phyloP scores from a whole-genome alignment of 2,329 filamentous ascomycete species.

The Parafenestella ontariensis region DNA sequence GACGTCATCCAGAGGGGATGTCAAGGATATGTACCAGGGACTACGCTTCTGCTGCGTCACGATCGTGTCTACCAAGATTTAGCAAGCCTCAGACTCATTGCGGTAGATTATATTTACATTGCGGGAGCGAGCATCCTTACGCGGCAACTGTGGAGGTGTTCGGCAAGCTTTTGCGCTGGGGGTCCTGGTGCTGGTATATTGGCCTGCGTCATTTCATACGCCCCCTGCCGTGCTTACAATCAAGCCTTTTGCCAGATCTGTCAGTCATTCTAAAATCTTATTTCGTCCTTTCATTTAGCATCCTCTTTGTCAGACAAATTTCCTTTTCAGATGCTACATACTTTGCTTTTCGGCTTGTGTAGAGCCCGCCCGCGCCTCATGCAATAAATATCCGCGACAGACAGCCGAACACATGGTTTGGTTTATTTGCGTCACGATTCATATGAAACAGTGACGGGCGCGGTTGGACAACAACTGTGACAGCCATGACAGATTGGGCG shows the following conservation, averaged over 20 bases:
- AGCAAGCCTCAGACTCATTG: background rate
- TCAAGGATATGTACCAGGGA: background rate
- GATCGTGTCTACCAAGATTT: background rate
- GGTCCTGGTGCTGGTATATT: constrained; percentile 3
- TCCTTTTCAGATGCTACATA: background rate
- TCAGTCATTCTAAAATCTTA: background rate
- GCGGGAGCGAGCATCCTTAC: background rate
- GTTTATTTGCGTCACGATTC: constrained; percentile 15
- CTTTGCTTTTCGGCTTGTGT: background rate
- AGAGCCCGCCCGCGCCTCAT: constrained; percentile 12
- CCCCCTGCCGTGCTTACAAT: constrained; percentile 8
- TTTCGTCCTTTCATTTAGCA: constrained; percentile 1
- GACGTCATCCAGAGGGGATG: background rate
- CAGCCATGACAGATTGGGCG: constrained; percentile 9
- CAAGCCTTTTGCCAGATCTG: background rate
- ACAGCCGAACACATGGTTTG: constrained; percentile 13
- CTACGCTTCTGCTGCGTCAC: background rate
- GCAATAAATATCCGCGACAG: constrained; percentile 15
- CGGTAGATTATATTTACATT: background rate
- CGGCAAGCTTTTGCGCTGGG: background rate
- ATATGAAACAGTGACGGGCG: constrained; percentile 23
- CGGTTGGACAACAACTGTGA: constrained; percentile 4
- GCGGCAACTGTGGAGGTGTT: background rate
- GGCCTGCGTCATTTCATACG: constrained; percentile 11
- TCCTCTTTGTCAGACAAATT: background rate